Base-by-base conservation (phyloP, 2,329 filamentous ascomycete species). In the Stachybotrys elegans region DNA sequence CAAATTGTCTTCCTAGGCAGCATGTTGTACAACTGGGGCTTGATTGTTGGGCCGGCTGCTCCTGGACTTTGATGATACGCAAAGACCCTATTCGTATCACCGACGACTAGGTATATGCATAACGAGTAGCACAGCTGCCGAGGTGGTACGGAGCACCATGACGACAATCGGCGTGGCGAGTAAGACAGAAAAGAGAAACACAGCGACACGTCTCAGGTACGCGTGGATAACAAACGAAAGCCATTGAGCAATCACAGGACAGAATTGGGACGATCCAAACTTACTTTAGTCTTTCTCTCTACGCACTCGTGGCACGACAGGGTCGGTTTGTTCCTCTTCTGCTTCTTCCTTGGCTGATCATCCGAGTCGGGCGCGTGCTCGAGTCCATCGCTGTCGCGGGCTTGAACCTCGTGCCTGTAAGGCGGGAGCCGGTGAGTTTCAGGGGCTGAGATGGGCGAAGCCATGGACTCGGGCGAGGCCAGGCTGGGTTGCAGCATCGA, bases 291-390 rank as follows among this genome's bases (percentile, higher is more conserved):
- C 68, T 91, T 91, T 53, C 86, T 74, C 66, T 89, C 85, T 19
- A 91, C 87, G 58, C 87, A 92, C 60, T 89, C 85, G 49, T 83
- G 78, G 57, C 87, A 91, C 40, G 84, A 88, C 49, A 91, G 60
- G 1, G 86, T 91, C 4, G 87, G 87, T 63, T 92, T 92, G 66
- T 92, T 92, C 39, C 87, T 79, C 69, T 86, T 90, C 68, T 91
- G 86, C 67, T 86, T 88, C 70, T 86, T 87, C 62, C 69, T 75
- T 11, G 68, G 59, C n/a, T 70, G 73, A 35, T 69, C 64, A 27
- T 62, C 60, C n/a, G 49, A 56, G 45, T 44, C 47, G 45, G 53
- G 52, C 45, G 48, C 43, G 47, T 53, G 6, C 46, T n/a, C n/a
- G n/a, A n/a, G n/a, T n/a, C n/a, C n/a, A n/a, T n/a, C 44, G 25